phyloP scores from a whole-genome alignment of 805 yeast species.

The Danielia oregonensis region DNA sequence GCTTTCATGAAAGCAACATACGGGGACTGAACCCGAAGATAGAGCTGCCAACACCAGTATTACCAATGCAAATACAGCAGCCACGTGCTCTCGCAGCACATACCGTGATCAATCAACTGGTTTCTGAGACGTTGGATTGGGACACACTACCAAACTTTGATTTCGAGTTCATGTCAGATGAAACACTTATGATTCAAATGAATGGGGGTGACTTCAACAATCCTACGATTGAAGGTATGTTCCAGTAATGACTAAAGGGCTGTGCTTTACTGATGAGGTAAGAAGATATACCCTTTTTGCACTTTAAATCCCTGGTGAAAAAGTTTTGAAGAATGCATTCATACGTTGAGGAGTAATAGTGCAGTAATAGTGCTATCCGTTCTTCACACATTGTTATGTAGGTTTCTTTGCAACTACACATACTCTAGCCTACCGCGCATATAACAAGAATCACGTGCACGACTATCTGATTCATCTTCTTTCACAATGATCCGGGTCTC shows the following conservation, averaged over 20 bases:
- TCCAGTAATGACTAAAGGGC: slow-evolving; percentile 16
- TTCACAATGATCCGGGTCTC: no score
- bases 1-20: slow-evolving; percentile 2
- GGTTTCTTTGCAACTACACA: no score
- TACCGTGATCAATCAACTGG: no score
- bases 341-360: no score
- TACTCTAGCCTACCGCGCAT: no score
- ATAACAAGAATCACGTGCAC: no score
- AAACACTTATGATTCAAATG: slow-evolving; percentile 22
- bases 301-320: no score
- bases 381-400: no score
- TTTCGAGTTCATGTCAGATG: slow-evolving; percentile 29
- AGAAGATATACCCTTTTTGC: background rate
- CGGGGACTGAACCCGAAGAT: slow-evolving; percentile 1
- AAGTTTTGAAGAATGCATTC: no score
- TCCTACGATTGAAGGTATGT: slow-evolving; percentile 20
- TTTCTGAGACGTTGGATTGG: slow-evolving; percentile 13
- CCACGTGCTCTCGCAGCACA: slow-evolving; percentile 1
- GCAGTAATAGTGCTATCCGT: no score
- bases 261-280: no score
- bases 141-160: slow-evolving; percentile 24
- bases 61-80: slow-evolving; percentile 3
- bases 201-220: slow-evolving; percentile 12
- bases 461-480: no score
- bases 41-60: background rate